phyloP scores from a whole-genome alignment of 495 filamentous ascomycete species.

The Penicillium fimorum region DNA sequence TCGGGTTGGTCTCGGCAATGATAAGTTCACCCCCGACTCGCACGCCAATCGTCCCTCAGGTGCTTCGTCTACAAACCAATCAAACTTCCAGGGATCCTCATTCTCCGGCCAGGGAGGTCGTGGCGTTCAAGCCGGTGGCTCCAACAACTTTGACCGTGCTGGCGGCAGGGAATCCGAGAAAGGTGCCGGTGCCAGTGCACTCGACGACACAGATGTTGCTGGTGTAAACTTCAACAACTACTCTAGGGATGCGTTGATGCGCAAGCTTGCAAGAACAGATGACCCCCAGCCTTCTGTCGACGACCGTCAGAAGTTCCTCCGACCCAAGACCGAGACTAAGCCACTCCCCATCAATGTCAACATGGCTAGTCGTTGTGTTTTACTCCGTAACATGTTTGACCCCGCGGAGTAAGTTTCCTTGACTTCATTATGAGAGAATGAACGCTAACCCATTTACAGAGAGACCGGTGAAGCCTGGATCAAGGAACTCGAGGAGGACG shows the following conservation, averaged over 20 bases:
- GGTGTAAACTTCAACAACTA: conserved; percentile 99
- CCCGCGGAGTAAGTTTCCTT: conserved; percentile 71
- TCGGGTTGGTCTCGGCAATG: conserved; percentile 98
- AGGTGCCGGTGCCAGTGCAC: conserved; percentile 83
- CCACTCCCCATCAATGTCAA: conserved; percentile 81
- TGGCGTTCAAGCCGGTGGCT: conserved; percentile 77
- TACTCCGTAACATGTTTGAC: conserved; percentile 95
- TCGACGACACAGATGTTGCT: conserved; percentile 97
- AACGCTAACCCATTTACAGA: conserved; percentile 56
- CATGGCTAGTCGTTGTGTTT: conserved; percentile 91
- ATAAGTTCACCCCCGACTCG: conserved; percentile 99
- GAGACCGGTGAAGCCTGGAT: conserved; percentile 86
- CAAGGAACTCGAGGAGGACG: conserved; percentile 92
- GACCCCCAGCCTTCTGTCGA: conserved; percentile 65
- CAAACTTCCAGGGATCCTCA: conserved; percentile 86
- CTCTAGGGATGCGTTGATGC: conserved; percentile 95
- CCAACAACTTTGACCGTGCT: conserved; percentile 86
- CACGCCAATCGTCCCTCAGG: conserved; percentile 88
- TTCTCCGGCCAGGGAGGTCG: conserved; percentile 92
- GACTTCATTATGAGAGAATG: not conserved
- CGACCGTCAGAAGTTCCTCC: conserved; percentile 67
- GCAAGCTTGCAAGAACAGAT: conserved; percentile 95
- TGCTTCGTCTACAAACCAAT: conserved; percentile 60
- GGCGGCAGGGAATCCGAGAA: conserved; percentile 90
- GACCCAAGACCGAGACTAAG: conserved; percentile 79